Evolutionary conservation across 306 rosid genomes (phyloP).

Genomic region (Hippophae gyantsensis): DNA sequence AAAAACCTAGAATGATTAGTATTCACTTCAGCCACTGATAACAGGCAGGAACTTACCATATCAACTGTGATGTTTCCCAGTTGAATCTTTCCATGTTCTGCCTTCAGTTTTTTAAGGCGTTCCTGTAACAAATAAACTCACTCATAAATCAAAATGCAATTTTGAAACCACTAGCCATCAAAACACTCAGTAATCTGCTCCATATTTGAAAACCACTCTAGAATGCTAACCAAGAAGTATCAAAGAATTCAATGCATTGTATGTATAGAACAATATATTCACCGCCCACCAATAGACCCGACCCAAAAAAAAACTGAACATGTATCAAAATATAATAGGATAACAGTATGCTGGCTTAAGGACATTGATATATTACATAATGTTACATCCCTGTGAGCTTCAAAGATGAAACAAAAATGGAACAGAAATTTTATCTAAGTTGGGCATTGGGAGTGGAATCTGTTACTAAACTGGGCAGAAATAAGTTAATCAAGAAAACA

Average conservation of each 20-base stretch:
- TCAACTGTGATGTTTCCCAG: conserved; percentile 84
- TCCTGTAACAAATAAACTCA: conserved; percentile 37
- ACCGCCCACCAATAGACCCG: background rate
- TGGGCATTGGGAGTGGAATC: too few relatives aligned
- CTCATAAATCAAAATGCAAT: conserved; percentile 8
- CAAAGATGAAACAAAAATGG: background rate
- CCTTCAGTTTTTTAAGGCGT: conserved; percentile 77
- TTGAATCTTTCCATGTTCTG: conserved; percentile 72
- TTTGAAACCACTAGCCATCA: background rate
- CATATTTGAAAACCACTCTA: too few relatives aligned
- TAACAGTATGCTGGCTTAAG: background rate
- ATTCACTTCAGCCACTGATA: conserved; percentile 1
- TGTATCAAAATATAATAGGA: too few relatives aligned
- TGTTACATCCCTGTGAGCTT: background rate
- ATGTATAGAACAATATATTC: background rate
- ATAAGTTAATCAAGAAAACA: background rate
- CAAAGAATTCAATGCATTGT: too few relatives aligned
- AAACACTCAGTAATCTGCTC: background rate
- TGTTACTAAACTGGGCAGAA: too few relatives aligned
- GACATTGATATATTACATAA: background rate
- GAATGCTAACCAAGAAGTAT: too few relatives aligned
- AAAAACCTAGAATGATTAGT: background rate
- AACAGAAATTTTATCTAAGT: too few relatives aligned
- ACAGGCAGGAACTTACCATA: conserved; percentile 44
- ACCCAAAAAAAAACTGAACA: background rate